phyloP scores from a whole-genome alignment of 257 asterid genomes.

The Plantago ovata region DNA sequence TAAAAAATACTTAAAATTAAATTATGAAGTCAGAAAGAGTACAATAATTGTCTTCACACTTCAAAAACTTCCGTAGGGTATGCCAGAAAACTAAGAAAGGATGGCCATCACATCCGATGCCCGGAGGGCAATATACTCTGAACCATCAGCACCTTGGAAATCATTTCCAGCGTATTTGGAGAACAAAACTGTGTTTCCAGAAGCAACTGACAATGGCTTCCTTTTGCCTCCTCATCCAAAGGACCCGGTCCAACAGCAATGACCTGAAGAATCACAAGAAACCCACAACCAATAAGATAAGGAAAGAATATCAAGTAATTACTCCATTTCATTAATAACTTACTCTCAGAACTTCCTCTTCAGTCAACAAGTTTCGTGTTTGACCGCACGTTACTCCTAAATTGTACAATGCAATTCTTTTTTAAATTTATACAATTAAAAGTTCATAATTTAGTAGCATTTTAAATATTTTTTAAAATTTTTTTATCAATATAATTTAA shows the following conservation, averaged over 20 bases:
- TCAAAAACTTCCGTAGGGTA: too few relatives aligned
- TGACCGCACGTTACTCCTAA: too few relatives aligned
- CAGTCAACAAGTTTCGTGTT: too few relatives aligned
- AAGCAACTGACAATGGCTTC: slow-evolving; percentile 56
- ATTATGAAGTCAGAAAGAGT: slow-evolving; percentile 10
- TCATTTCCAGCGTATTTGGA: slow-evolving; percentile 93
- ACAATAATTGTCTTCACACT: slow-evolving; percentile 15
- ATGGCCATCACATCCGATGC: slow-evolving; percentile 83
- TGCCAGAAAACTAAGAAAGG: slow-evolving; percentile 72
- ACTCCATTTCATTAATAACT: too few relatives aligned
- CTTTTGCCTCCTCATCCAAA: slow-evolving; percentile 78
- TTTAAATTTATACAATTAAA: too few relatives aligned
- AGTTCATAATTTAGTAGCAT: too few relatives aligned
- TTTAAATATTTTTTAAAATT: too few relatives aligned
- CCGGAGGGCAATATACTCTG: slow-evolving; percentile 64
- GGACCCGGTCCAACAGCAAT: slow-evolving; percentile 89
- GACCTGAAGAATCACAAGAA: slow-evolving; percentile 45
- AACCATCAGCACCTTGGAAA: slow-evolving; percentile 73
- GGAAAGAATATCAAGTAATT: too few relatives aligned
- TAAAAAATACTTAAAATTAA: too few relatives aligned
- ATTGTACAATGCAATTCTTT: too few relatives aligned
- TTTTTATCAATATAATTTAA: too few relatives aligned
- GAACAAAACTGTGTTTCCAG: slow-evolving; percentile 75
- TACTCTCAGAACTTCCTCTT: too few relatives aligned
- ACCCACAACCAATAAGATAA: background rate